Conservation (phyloP, 208 protist genomes). For the Leishmania major region DNA sequence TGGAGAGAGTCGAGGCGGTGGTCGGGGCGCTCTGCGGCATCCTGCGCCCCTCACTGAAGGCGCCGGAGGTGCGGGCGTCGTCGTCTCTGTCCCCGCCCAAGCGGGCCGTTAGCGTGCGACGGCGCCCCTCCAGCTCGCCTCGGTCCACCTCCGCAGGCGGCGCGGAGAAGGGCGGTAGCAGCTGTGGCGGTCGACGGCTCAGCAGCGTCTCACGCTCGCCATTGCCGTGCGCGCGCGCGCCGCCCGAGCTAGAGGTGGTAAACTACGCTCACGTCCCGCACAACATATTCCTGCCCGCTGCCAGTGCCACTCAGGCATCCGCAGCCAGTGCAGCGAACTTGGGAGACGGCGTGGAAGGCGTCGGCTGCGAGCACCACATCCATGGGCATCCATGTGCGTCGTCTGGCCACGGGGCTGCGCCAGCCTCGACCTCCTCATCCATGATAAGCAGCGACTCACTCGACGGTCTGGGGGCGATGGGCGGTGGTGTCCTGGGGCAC, state of each 20-base stretch:
- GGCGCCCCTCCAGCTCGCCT: constrained; percentile 19
- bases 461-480: constrained; percentile 8
- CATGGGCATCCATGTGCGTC: neutral
- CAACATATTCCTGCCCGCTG: constrained; percentile 34
- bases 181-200: constrained; percentile 1
- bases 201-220: constrained; percentile 18
- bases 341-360: neutral
- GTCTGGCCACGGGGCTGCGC: neutral
- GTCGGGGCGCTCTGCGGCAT: constrained; percentile 73
- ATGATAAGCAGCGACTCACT: constrained; percentile 23
- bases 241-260: constrained; percentile 31
- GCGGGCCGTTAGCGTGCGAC: neutral
- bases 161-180: constrained; percentile 1
- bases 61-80: constrained; percentile 23
- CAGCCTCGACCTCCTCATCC: constrained; percentile 9
- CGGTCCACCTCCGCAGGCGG: constrained; percentile 5
- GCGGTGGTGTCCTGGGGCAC: constrained; percentile 26
- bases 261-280: constrained; percentile 57
- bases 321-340: neutral
- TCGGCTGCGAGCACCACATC: neutral
- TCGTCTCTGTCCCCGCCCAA: constrained; percentile 14
- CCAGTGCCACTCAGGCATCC: neutral
- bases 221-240: neutral
- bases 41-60: constrained; percentile 39
- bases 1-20: constrained; percentile 71